Evolutionary conservation across 208 protist species (phyloP).

Genomic region (Wallacemonas sp.): DNA sequence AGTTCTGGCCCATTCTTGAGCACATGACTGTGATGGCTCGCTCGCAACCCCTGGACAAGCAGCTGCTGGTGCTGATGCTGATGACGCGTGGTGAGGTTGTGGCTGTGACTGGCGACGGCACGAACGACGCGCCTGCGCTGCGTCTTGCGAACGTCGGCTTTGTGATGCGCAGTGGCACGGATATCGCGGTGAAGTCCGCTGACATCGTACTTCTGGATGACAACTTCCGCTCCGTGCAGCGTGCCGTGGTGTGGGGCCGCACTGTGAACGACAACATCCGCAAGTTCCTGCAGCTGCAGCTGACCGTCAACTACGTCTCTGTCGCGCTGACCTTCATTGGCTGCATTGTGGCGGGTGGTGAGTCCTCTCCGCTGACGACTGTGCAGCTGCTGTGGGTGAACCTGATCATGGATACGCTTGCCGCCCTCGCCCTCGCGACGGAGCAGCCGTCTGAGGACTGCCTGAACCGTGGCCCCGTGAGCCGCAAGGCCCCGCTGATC

Average conservation of each 20-base stretch:
- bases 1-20: slow-evolving; percentile 74
- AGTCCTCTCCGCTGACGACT: slow-evolving; percentile 85
- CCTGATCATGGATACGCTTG: slow-evolving; percentile 99
- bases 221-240: slow-evolving; percentile 98
- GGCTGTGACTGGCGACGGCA: slow-evolving; percentile 95
- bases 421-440: slow-evolving; percentile 96
- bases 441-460: slow-evolving; percentile 92
- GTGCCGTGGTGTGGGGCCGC: slow-evolving; percentile 91
- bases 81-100: slow-evolving; percentile 76
- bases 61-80: slow-evolving; percentile 86
- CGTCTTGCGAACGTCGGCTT: slow-evolving; percentile 97
- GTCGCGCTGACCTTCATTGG: slow-evolving; percentile 94
- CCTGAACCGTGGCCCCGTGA: slow-evolving; percentile 58
- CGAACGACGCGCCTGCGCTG: slow-evolving; percentile 97
- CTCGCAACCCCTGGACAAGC: slow-evolving; percentile 89
- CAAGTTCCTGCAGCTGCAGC: slow-evolving; percentile 98
- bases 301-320: slow-evolving; percentile 97
- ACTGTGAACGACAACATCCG: slow-evolving; percentile 92
- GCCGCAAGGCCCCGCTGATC: slow-evolving; percentile 84
- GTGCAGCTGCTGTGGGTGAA: slow-evolving; percentile 99
- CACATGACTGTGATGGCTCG: slow-evolving; percentile 88
- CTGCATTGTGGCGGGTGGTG: slow-evolving; percentile 57
- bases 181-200: slow-evolving; percentile 93
- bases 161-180: slow-evolving; percentile 97
- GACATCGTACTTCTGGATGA: slow-evolving; percentile 97